Conservation (phyloP, 805 yeast species). For the Clavispora santaluciae region DNA sequence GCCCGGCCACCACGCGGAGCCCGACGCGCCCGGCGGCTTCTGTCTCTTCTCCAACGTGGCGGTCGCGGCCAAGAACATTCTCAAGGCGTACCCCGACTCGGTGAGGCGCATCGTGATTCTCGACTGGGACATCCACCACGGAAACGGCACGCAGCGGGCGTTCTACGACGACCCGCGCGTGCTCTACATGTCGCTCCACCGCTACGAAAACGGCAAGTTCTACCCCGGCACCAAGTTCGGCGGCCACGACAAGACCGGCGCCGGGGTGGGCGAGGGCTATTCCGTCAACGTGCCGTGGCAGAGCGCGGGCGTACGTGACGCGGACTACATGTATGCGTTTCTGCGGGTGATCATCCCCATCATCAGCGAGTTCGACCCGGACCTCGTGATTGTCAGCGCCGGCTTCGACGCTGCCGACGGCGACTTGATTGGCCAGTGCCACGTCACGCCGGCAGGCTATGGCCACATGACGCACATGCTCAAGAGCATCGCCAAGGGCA, state of each 20-base stretch:
- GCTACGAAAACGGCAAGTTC: conserved; percentile 87
- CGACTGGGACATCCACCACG: conserved; percentile 99
- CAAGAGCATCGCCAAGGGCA: conserved; percentile 83
- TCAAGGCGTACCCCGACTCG: conserved; percentile 80
- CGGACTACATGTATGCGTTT: conserved; percentile 91
- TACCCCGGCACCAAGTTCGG: conserved; percentile 94
- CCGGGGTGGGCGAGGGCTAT: conserved; percentile 80
- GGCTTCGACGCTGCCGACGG: conserved; percentile 99
- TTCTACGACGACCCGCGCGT: conserved; percentile 88
- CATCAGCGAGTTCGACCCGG: conserved; percentile 86
- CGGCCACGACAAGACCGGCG: conserved; percentile 75
- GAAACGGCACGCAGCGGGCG: conserved; percentile 95
- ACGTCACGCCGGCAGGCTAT: conserved; percentile 91
- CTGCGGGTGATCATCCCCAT: conserved; percentile 82
- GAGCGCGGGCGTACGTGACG: conserved; percentile 86
- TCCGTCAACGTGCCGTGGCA: conserved; percentile 95
- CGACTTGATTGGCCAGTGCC: conserved; percentile 94
- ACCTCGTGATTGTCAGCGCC: conserved; percentile 84
- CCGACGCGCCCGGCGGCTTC: conserved; percentile 95
- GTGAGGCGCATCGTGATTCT: conserved; percentile 77
- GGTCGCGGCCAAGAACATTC: conserved; percentile 85
- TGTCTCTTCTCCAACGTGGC: conserved; percentile 96
- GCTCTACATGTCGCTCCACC: conserved; percentile 83
- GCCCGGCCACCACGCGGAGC: conserved; percentile 99
- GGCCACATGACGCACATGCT: conserved; percentile 94